phyloP scores from a whole-genome alignment of 1,284 basidiomycete species.

The Malassezia yamatoensis region DNA sequence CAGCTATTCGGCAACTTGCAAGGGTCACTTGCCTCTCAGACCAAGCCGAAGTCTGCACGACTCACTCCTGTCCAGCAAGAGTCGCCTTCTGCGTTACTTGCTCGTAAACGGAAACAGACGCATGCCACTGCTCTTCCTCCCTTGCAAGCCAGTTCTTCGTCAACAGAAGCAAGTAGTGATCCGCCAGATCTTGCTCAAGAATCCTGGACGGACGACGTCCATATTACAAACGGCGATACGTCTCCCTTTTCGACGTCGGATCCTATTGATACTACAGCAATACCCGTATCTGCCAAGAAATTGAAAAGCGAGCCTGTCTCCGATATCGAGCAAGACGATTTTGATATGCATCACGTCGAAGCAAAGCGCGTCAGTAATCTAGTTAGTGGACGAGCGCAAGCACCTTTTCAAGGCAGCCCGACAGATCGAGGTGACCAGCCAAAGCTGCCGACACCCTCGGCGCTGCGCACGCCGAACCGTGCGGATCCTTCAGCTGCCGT shows the following conservation, averaged over 20 bases:
- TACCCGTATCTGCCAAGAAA: conserved; percentile 22
- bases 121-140: conserved; percentile 7
- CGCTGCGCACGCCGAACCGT: conserved; percentile 11
- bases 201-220: background rate
- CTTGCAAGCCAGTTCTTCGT: conserved; percentile 8
- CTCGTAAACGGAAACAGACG: conserved; percentile 23
- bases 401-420: background rate
- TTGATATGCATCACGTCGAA: conserved; percentile 27
- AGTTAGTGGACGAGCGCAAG: conserved; percentile 18
- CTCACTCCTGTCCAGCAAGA: conserved; percentile 14
- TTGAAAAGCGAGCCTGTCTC: conserved; percentile 19
- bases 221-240: conserved; percentile 33
- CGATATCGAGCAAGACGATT: conserved; percentile 24
- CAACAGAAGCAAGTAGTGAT: conserved; percentile 20
- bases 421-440: background rate
- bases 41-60: background rate
- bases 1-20: conserved; percentile 35
- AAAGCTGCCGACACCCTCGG: background rate
- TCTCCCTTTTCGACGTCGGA: conserved; percentile 20
- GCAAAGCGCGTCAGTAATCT: conserved; percentile 18
- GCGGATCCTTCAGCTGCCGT: background rate
- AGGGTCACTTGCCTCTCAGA: conserved; percentile 19
- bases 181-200: conserved; percentile 9
- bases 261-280: too few relatives aligned
- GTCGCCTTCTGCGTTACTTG: conserved; percentile 15